Evolutionary conservation across 352 stramenopile species (phyloP), one percentile per base, ranked within the genome.

Genomic region (Hyaloperonospora arabidopsidis): DNA sequence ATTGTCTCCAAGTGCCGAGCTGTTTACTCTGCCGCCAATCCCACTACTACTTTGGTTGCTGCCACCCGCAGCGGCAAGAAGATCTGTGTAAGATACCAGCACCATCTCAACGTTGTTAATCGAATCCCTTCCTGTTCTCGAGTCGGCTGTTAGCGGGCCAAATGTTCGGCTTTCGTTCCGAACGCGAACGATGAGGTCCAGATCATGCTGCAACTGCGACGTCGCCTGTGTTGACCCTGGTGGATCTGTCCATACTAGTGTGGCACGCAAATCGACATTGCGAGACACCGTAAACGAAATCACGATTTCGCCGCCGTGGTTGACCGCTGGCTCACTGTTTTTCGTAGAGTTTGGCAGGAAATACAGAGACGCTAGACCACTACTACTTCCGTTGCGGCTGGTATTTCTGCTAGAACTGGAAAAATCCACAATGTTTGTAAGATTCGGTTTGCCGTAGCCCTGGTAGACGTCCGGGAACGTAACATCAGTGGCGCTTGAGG

Each of bases 31-130:
- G 36, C 65, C 63, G 12, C 67, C 68, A 19, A 34, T 55, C 23
- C 19, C 23, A 36, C 36, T 63, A 34, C 23, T 58, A 21, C 54
- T 68, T 10, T 45, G 51, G 28, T 68, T 68, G n/a, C 41, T 57
- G 41, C 41, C 40, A 48, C 52, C 51, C 2, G 72, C 65, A 35
- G 77, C 72, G 43, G 68, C 58, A 6, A 86, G 39, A 18, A 92
- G 64, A 22, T 87, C 66, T 43, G 65, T 50, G 52, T 92, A 90
- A 25, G 74, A 76, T 10, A 90, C 79, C 22, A 80, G 67, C 17
- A 92, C 82, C 77, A 92, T 86, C 54, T 92, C 82, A 18, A 92
- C 76, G 54, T 92, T 92, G 68, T 92, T 92, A n/a, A 76, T 72
- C 21, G 70, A 64, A 57, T 92, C 82, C 15, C 73, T 74, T n/a